Evolutionary conservation across 208 protist genomes (phyloP).

Genomic region (Wallacemonas sp.): DNA sequence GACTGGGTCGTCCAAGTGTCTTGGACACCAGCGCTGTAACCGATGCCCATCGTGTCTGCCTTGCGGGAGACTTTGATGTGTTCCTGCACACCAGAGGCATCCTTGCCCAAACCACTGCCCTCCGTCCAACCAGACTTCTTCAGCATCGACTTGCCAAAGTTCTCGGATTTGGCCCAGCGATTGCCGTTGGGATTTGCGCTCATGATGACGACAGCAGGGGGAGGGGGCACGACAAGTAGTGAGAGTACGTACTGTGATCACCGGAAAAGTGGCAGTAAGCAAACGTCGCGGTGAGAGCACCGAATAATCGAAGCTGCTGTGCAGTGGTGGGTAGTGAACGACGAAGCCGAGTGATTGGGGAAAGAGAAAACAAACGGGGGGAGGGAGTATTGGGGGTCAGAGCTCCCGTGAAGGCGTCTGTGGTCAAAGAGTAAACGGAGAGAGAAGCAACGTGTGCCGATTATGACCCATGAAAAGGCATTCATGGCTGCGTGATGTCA

Average conservation of each 20-base stretch:
- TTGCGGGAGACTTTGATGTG: conserved; percentile 91
- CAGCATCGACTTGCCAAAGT: conserved; percentile 85
- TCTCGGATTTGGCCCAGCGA: conserved; percentile 76
- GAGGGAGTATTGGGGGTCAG: too few species aligned
- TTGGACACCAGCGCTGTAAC: conserved; percentile 78
- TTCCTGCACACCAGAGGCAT: conserved; percentile 70
- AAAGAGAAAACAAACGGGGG: too few species aligned
- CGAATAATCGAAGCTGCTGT: too few species aligned
- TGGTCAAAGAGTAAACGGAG: too few species aligned
- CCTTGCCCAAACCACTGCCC: conserved; percentile 85
- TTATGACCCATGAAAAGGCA: too few species aligned
- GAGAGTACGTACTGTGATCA: not conserved
- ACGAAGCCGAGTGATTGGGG: too few species aligned
- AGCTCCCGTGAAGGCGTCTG: too few species aligned
- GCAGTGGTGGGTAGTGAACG: too few species aligned
- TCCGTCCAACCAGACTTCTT: conserved; percentile 91
- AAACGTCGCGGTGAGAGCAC: too few species aligned
- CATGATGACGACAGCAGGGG: conserved; percentile 31
- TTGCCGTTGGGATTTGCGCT: conserved; percentile 81
- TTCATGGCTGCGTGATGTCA: too few species aligned
- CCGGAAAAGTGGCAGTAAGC: too few species aligned
- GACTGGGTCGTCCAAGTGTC: conserved; percentile 87
- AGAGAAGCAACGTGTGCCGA: too few species aligned
- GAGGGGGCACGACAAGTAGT: not conserved
- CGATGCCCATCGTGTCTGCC: conserved; percentile 85